Conservation (phyloP, 768 basidiomycete genomes). For the Fibroporia radiculosa region DNA sequence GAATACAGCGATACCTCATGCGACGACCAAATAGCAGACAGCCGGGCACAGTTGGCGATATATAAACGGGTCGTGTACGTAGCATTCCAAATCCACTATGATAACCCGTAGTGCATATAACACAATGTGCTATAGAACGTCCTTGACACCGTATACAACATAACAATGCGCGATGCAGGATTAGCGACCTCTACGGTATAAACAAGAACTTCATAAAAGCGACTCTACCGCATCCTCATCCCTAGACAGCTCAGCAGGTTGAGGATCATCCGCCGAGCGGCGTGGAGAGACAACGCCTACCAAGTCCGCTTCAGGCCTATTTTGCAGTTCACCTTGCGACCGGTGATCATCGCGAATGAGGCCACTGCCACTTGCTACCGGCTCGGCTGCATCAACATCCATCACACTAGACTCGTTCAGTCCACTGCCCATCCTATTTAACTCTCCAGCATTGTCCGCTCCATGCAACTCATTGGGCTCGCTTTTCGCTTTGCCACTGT, state of each 20-base stretch:
- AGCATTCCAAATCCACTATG: no score
- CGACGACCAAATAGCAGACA: no score
- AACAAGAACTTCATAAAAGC: conserved; percentile 6
- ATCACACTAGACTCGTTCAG: not conserved
- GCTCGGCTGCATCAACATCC: not conserved
- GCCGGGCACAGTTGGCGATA: no score
- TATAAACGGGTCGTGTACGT: no score
- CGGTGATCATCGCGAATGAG: not conserved
- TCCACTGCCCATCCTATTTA: not conserved
- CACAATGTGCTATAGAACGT: no score
- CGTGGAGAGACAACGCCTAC: not conserved
- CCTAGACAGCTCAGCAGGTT: not conserved
- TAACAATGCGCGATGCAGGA: no score
- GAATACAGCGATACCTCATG: no score
- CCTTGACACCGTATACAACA: no score
- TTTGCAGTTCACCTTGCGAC: not conserved
- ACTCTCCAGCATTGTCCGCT: not conserved
- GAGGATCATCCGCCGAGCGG: no score
- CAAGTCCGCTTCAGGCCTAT: not conserved
- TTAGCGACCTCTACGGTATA: no score
- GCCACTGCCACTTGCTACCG: not conserved
- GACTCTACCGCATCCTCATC: conserved; percentile 3
- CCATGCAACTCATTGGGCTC: conserved; percentile 12
- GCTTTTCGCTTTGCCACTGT: conserved; percentile 19
- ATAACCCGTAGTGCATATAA: no score